These are phyloP conservation scores for Phytophthora fragariaefolia DNA, from an alignment of 352 stramenopile species.

Conservation along the genomic window DNA sequence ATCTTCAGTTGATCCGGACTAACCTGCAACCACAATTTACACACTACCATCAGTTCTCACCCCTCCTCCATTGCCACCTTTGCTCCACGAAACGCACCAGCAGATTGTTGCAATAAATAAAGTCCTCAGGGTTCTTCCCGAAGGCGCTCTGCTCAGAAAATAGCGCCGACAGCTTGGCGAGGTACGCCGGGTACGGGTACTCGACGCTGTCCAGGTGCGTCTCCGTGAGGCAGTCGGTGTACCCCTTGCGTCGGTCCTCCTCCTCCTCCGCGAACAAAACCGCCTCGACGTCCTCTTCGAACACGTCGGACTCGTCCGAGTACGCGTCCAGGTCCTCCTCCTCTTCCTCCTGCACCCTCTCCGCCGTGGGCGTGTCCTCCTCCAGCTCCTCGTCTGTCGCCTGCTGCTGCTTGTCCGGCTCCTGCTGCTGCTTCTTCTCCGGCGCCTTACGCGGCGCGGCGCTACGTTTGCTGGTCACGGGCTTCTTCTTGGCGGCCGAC, in stretches of 20 bases:
- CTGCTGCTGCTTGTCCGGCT: slow-evolving; percentile 4
- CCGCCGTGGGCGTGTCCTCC: slow-evolving; percentile 39
- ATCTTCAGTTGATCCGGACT: slow-evolving; percentile 49
- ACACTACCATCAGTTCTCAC: slow-evolving; percentile 7
- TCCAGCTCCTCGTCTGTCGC: slow-evolving; percentile 10
- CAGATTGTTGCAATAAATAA: slow-evolving; percentile 85
- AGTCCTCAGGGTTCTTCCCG: slow-evolving; percentile 62
- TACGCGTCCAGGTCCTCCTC: slow-evolving; percentile 53
- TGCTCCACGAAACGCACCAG: slow-evolving; percentile 45
- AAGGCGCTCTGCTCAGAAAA: slow-evolving; percentile 70
- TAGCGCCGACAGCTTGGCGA: slow-evolving; percentile 60
- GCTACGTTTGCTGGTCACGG: background rate
- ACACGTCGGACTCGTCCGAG: slow-evolving; percentile 74
- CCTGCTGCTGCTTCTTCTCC: slow-evolving; percentile 6
- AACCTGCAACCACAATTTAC: slow-evolving; percentile 34
- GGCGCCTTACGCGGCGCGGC: background rate
- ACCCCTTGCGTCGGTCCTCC: slow-evolving; percentile 47
- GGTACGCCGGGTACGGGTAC: slow-evolving; percentile 64
- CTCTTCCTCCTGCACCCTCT: slow-evolving; percentile 51
- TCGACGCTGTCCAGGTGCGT: slow-evolving; percentile 52
- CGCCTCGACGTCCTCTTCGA: slow-evolving; percentile 77
- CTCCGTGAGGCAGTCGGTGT: slow-evolving; percentile 58
- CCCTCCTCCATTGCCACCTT: slow-evolving; percentile 1
- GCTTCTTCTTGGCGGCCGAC: slow-evolving; percentile 23
- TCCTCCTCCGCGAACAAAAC: slow-evolving; percentile 66